A percentile compares a stretch with the other conserved stretches of the same genome.
Conservation (phyloP, 805 yeast genomes). For the Maudiozyma bulderi region DNA sequence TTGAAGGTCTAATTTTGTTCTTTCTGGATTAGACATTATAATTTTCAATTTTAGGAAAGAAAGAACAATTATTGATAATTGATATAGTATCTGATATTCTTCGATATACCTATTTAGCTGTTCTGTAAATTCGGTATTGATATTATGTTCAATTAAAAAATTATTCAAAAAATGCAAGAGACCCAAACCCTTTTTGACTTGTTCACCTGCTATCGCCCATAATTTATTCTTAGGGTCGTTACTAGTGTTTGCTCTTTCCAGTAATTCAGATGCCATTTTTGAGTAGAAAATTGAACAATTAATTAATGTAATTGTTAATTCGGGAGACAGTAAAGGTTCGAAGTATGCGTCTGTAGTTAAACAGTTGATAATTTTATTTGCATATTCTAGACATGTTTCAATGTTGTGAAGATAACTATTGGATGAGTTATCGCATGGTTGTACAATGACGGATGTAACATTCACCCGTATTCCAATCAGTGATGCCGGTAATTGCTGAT, state of each 20-base stretch:
- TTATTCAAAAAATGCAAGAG: constrained; percentile 10
- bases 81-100: constrained; percentile 20
- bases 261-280: constrained; percentile 14
- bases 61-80: constrained; percentile 22
- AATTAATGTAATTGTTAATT: constrained; percentile 7
- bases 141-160: not conserved
- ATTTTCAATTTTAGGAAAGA: constrained; percentile 24
- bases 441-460: not conserved
- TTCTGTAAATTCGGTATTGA: not conserved
- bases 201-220: constrained; percentile 24
- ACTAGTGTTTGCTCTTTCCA: constrained; percentile 19
- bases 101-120: constrained; percentile 4
- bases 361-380: not conserved
- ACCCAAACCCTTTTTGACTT: constrained; percentile 22
- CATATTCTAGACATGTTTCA: not conserved
- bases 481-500: not conserved
- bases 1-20: constrained; percentile 23
- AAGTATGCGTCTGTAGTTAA: not conserved
- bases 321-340: not conserved
- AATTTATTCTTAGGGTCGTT: constrained; percentile 10
- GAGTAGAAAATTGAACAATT: constrained; percentile 16
- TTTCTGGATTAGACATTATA: constrained; percentile 14
- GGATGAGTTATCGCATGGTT: not conserved
- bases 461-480: not conserved
- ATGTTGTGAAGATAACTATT: not conserved